Percentiles rank a stretch among this genome's conserved stretches.
phyloP scores from a whole-genome alignment of 305 asterid genomes.

The Rubia balearica region DNA sequence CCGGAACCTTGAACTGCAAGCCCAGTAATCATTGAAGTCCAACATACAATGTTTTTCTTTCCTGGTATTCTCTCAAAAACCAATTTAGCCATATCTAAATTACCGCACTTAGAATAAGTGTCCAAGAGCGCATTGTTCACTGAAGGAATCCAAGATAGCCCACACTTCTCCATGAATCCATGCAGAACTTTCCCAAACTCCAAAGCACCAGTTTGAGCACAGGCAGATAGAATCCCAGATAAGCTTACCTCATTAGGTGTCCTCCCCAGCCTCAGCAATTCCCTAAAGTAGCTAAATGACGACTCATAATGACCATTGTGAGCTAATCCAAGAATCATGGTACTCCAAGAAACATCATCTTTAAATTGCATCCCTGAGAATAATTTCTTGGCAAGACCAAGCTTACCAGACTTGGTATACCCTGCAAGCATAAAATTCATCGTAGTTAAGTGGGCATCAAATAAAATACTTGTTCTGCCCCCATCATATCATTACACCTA shows the following conservation, averaged over 20 bases:
- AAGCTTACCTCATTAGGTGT: conserved; percentile 69
- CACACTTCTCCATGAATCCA: conserved; percentile 53
- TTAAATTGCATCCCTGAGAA: conserved; percentile 47
- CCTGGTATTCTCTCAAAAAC: conserved; percentile 59
- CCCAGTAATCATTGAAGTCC: conserved; percentile 72
- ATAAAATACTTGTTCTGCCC: conserved; percentile 44
- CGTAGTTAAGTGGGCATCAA: conserved; percentile 52
- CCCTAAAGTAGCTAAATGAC: conserved; percentile 46
- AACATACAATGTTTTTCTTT: conserved; percentile 48
- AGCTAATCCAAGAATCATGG: conserved; percentile 54
- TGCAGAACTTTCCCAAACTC: conserved; percentile 56
- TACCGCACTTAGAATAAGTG: conserved; percentile 68
- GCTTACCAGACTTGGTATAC: conserved; percentile 49
- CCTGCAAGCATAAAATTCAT: conserved; percentile 78
- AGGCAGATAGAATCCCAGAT: conserved; percentile 69
- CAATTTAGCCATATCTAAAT: conserved; percentile 52
- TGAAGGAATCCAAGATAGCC: conserved; percentile 50
- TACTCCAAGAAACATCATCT: conserved; percentile 79
- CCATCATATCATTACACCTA: conserved; percentile 40
- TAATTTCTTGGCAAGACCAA: conserved; percentile 38
- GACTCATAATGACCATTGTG: conserved; percentile 46
- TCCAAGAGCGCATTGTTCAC: conserved; percentile 79
- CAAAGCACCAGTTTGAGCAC: conserved; percentile 72
- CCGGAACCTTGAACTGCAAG: conserved; percentile 75
- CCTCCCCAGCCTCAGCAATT: conserved; percentile 40